These are phyloP conservation scores for Linnemannia zychae DNA, from an alignment of 192 early-diverging fungal genomes.

Conservation along the genomic window DNA sequence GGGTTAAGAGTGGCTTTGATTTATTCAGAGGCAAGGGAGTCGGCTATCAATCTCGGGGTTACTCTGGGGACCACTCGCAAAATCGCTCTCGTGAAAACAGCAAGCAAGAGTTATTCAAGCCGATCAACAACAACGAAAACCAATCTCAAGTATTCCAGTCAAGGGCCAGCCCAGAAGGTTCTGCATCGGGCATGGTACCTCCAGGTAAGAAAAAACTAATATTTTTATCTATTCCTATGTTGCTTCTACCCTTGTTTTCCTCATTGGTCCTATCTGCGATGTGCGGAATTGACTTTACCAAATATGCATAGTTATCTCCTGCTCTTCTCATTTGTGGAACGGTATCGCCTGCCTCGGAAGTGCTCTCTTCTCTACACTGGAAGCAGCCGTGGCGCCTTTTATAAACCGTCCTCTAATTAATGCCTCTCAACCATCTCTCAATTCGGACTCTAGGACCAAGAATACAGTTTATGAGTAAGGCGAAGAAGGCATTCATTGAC, in stretches of 20 bases:
- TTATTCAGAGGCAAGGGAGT: not conserved
- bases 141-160: not conserved
- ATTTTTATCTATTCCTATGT: not conserved
- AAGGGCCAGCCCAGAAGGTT: not conserved
- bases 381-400: too few relatives aligned
- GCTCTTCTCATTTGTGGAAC: not conserved
- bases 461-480: not conserved
- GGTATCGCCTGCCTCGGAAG: not conserved
- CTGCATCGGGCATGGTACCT: not conserved
- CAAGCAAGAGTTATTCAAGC: not conserved
- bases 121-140: slow-evolving; percentile 5
- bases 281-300: not conserved
- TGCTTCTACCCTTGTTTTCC: too few relatives aligned
- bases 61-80: not conserved
- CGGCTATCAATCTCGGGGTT: not conserved
- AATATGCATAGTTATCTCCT: not conserved
- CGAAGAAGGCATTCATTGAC: slow-evolving; percentile 38
- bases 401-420: too few relatives aligned
- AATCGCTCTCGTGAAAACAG: not conserved
- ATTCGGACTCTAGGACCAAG: not conserved
- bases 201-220: not conserved
- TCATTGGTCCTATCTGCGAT: not conserved
- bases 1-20: slow-evolving; percentile 4
- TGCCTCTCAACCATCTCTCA: not conserved
- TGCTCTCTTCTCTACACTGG: too few relatives aligned